phyloP scores from a whole-genome alignment of 2,329 filamentous ascomycete genomes.

The Claviceps digitariae region DNA sequence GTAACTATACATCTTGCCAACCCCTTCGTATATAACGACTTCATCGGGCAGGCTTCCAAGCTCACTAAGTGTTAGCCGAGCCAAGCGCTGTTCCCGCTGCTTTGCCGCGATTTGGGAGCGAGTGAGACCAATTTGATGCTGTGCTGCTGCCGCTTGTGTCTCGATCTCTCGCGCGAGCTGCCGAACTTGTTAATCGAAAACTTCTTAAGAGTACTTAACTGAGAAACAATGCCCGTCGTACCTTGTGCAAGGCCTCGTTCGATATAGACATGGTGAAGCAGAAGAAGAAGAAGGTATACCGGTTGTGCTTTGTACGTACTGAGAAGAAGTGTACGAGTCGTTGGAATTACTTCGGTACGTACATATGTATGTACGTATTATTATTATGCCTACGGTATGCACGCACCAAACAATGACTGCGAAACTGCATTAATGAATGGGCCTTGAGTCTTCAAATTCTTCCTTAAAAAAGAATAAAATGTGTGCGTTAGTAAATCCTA shows the following conservation, averaged over 20 bases:
- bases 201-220: not conserved
- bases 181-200: not conserved
- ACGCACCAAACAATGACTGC: too few species aligned
- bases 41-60: conserved; percentile 60
- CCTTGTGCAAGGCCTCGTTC: conserved; percentile 90
- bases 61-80: conserved; percentile 77
- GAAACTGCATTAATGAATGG: too few species aligned
- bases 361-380: too few species aligned
- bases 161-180: conserved; percentile 91
- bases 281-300: too few species aligned
- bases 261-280: conserved; percentile 67
- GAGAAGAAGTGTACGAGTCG: not conserved
- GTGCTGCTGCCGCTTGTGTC: conserved; percentile 71
- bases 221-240: conserved; percentile 20
- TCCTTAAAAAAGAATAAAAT: too few species aligned
- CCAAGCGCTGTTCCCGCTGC: conserved; percentile 76
- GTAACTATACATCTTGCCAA: conserved; percentile 86
- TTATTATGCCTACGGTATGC: too few species aligned
- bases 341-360: too few species aligned
- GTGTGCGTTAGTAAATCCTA: too few species aligned
- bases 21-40: conserved; percentile 81
- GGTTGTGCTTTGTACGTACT: not conserved
- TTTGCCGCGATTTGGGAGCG: conserved; percentile 74
- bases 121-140: conserved; percentile 83
- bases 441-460: too few species aligned